Evolutionary conservation across 2,329 filamentous ascomycete species (phyloP).

Genomic region (Didymella keratinophila): DNA sequence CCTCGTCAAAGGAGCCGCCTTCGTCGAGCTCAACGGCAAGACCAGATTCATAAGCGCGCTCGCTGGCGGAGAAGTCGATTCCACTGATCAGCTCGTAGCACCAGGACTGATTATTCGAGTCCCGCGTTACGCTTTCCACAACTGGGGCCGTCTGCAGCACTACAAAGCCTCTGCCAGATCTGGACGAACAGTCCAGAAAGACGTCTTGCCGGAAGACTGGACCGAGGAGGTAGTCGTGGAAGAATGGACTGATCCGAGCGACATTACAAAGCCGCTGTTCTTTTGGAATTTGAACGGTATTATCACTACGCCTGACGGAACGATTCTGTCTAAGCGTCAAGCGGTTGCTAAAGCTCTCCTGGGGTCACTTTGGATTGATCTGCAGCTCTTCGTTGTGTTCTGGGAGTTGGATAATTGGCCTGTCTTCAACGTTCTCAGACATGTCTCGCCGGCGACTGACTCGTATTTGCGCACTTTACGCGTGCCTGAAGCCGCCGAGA

Average conservation of each 20-base stretch:
- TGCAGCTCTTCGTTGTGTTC: conserved; percentile 41
- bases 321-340: neutral
- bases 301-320: conserved; percentile 3
- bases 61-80: conserved; percentile 15
- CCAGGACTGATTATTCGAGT: conserved; percentile 46
- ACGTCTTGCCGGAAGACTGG: conserved; percentile 18
- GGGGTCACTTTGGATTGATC: conserved; percentile 25
- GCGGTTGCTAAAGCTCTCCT: conserved; percentile 9
- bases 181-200: neutral
- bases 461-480: neutral
- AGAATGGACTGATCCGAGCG: conserved; percentile 58
- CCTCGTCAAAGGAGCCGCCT: conserved; percentile 52
- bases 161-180: conserved; percentile 2
- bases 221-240: conserved; percentile 53
- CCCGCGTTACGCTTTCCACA: conserved; percentile 52
- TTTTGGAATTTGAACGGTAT: conserved; percentile 61
- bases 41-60: conserved; percentile 21
- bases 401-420: conserved; percentile 45
- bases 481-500: conserved; percentile 1
- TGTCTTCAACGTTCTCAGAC: conserved; percentile 26
- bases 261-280: conserved; percentile 58
- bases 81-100: conserved; percentile 1
- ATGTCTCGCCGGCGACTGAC: neutral
- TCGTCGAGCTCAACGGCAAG: conserved; percentile 26
- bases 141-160: conserved; percentile 55